Evolutionary conservation across 2,329 filamentous ascomycete species (phyloP), one percentile per base, ranked within the genome.

Genomic region (Aulographum hederae): DNA sequence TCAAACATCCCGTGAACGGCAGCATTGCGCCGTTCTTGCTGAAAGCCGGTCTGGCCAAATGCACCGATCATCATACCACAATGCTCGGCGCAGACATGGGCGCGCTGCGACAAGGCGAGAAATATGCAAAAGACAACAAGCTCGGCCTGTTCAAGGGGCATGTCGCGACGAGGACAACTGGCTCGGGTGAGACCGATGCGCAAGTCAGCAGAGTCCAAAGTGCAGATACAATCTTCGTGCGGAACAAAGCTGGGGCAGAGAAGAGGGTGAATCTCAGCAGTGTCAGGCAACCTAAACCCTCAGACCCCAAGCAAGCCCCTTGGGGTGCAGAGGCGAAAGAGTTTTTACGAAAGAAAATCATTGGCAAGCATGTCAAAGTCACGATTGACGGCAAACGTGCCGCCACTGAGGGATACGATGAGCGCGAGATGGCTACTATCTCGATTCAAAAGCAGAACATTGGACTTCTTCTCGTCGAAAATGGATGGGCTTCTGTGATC

Each of bases 291-390:
- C 89, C 89, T n/a, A 85, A 92, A 48, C 69, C 78, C 3, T 77
- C 73, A 30, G 86, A 95, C 51, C 69, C 80, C 14, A 77, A 81
- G 35, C 86, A 95, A 54, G 69, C 80, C 26, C 82, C 84, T 0
- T 98, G 86, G 62, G 69, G 73, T 42, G 78, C 89, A 10, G 86
- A 94, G 49, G 86, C 89, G 19, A 98, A 98, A 62, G 89, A 98
- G 51, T 95, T 86, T 50, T 54, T 95, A 40, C 75, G 89, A 34
- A 93, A 93, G 65, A 82, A 76, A 53, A 56, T 94, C 19, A 98
- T 98, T 46, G 89, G 85, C 38, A 98, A 98, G 63, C 81, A 93
- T 42, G 82, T 95, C 41, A 80, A 78, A 52, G 72, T 94, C 34
- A 77, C 69, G 33, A 73, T 93, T 37, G 85, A 98, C 50, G 89